Percentiles rank a stretch among this genome's conserved stretches.
phyloP scores from a whole-genome alignment of 2,329 filamentous ascomycete species.

The Aspergillus sp. region DNA sequence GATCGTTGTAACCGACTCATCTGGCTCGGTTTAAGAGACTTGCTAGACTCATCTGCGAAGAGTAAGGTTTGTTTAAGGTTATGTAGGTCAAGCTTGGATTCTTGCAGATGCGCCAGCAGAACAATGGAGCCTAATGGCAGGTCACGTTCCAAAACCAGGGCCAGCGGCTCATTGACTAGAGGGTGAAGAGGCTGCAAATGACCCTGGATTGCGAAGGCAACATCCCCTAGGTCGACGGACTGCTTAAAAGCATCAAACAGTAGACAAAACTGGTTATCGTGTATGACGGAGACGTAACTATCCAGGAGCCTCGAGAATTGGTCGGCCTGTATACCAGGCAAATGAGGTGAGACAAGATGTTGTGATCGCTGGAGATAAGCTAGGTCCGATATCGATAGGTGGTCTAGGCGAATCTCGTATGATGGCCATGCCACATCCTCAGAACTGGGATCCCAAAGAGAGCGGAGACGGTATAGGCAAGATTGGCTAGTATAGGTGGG shows the following conservation, averaged over 20 bases:
- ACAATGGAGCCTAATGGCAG: slow-evolving; percentile 25
- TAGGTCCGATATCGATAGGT: slow-evolving; percentile 37
- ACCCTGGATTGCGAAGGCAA: slow-evolving; percentile 27
- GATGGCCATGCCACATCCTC: slow-evolving; percentile 17
- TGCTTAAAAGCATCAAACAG: slow-evolving; percentile 24
- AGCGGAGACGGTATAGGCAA: slow-evolving; percentile 39
- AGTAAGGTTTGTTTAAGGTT: slow-evolving; percentile 34
- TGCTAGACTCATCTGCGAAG: slow-evolving; percentile 32
- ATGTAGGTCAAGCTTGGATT: slow-evolving; percentile 38
- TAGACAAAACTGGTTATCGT: slow-evolving; percentile 32
- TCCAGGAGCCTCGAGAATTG: slow-evolving; percentile 24
- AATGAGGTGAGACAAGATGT: slow-evolving; percentile 21
- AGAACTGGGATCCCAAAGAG: slow-evolving; percentile 29
- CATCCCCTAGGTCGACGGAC: slow-evolving; percentile 25
- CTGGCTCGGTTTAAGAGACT: slow-evolving; percentile 40
- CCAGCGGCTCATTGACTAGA: slow-evolving; percentile 40
- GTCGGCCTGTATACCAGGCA: slow-evolving; percentile 10
- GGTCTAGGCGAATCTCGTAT: slow-evolving; percentile 37
- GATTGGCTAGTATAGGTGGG: slow-evolving; percentile 42
- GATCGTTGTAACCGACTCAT: slow-evolving; percentile 45
- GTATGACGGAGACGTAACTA: slow-evolving; percentile 33
- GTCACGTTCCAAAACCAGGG: slow-evolving; percentile 26
- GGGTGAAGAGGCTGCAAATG: slow-evolving; percentile 38
- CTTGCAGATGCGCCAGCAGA: slow-evolving; percentile 36
- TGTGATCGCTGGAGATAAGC: slow-evolving; percentile 33